Conservation (phyloP, 306 rosid genomes). For the Vigna reflexopilosa region DNA sequence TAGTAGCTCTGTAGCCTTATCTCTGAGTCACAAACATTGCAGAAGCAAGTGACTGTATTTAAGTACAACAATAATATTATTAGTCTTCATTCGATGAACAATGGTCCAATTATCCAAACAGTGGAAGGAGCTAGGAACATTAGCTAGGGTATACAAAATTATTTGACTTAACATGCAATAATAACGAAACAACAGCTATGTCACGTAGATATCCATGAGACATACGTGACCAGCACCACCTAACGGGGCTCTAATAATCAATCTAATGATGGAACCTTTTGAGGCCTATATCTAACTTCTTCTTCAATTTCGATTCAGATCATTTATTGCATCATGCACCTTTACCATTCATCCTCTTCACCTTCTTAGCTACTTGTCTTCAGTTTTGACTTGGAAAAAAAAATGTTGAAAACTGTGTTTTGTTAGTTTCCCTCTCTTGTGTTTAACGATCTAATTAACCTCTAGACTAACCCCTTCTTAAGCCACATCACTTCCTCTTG, state of each 20-base stretch:
- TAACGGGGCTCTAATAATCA: conserved; percentile 58
- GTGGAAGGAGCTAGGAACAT: conserved; percentile 8
- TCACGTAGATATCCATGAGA: conserved; percentile 59
- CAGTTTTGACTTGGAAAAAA: not conserved
- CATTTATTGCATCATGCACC: conserved; percentile 45
- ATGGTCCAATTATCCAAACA: conserved; percentile 29
- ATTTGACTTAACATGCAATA: conserved; percentile 46
- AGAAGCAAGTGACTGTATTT: conserved; percentile 40
- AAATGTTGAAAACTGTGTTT: not conserved
- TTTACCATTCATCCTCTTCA: not conserved
- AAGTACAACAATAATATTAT: conserved; percentile 15
- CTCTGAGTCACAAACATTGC: not conserved
- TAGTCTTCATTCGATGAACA: conserved; percentile 25
- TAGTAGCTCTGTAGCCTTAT: conserved; percentile 21
- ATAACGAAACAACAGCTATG: conserved; percentile 41
- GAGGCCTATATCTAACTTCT: conserved; percentile 60
- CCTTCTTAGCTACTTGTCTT: conserved; percentile 51
- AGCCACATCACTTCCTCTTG: conserved; percentile 48
- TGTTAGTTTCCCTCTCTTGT: conserved; percentile 47
- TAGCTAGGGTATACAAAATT: conserved; percentile 30
- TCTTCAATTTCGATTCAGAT: conserved; percentile 37
- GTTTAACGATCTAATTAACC: conserved; percentile 50
- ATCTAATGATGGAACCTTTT: conserved; percentile 61
- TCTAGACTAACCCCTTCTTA: conserved; percentile 3
- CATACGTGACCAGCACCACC: conserved; percentile 81